phyloP scores from a whole-genome alignment of 2,329 filamentous ascomycete species.

The Penicillium corylophilum region DNA sequence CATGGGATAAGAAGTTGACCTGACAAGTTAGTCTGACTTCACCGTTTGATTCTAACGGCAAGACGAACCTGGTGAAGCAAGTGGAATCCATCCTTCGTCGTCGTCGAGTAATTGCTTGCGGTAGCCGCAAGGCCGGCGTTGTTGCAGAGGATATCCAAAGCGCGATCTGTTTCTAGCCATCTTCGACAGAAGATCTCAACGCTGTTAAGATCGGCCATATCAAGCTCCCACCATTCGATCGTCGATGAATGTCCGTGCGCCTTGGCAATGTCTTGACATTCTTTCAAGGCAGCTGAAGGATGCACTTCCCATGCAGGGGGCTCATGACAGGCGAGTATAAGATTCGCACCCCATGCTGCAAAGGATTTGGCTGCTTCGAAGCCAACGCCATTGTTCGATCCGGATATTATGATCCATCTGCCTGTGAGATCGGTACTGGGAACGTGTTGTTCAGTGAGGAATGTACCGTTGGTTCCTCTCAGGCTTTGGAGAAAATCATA shows the following conservation, averaged over 20 bases:
- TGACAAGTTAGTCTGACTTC: neutral
- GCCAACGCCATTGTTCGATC: conserved; percentile 17
- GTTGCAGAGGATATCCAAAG: conserved; percentile 16
- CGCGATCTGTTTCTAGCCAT: conserved; percentile 9
- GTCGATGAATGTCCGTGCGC: conserved; percentile 6
- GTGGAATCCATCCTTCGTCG: conserved; percentile 17
- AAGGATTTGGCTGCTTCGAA: conserved; percentile 15
- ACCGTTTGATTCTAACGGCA: neutral
- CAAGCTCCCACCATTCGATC: conserved; percentile 16
- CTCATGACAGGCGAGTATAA: conserved; percentile 18
- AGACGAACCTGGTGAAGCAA: conserved; percentile 12
- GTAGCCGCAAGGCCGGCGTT: conserved; percentile 11
- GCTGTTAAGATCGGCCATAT: conserved; percentile 14
- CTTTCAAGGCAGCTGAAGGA: conserved; percentile 9
- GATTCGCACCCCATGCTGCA: conserved; percentile 17
- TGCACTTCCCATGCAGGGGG: conserved; percentile 13
- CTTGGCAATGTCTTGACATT: conserved; percentile 7
- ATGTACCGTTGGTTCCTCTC: neutral
- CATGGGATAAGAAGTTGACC: conserved; percentile 18
- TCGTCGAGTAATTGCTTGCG: neutral
- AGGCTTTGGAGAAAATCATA: neutral
- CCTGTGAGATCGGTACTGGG: conserved; percentile 3
- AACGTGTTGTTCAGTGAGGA: conserved; percentile 6
- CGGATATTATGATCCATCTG: conserved; percentile 19
- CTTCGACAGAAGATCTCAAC: conserved; percentile 12